phyloP scores from a whole-genome alignment of 139 green algal genomes.

The Tetradesmus lagerheimii region DNA sequence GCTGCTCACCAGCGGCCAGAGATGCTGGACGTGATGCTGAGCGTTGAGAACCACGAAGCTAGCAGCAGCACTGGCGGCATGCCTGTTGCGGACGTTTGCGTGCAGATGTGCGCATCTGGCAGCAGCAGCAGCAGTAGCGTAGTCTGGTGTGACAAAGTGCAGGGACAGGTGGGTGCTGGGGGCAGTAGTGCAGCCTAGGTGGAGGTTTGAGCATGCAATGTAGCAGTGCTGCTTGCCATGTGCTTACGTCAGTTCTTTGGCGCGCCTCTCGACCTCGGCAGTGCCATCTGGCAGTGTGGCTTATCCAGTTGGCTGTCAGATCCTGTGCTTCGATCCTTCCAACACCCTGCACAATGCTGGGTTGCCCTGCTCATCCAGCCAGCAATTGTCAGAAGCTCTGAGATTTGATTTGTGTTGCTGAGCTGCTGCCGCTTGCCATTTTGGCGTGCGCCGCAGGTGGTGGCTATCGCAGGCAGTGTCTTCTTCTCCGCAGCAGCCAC shows the following conservation, averaged over 20 bases:
- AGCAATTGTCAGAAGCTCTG: no score
- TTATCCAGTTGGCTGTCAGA: background rate
- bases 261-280: background rate
- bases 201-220: no score
- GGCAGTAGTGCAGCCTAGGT: background rate
- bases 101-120: background rate
- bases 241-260: background rate
- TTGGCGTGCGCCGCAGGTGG: background rate
- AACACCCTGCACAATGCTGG: no score
- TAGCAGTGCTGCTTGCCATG: background rate
- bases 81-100: background rate
- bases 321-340: no score
- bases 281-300: background rate
- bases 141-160: conserved; percentile 31
- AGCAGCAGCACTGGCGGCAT: background rate
- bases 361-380: no score
- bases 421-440: no score
- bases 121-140: background rate
- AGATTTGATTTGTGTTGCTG: no score
- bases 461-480: conserved; percentile 5
- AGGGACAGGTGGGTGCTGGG: conserved; percentile 13
- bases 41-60: background rate
- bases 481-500: conserved; percentile 35
- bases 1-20: conserved; percentile 6
- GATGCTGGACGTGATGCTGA: background rate